These are phyloP conservation scores for Leptosphaerulina australis DNA, from an alignment of 2,329 filamentous ascomycete species.

Conservation along the genomic window DNA sequence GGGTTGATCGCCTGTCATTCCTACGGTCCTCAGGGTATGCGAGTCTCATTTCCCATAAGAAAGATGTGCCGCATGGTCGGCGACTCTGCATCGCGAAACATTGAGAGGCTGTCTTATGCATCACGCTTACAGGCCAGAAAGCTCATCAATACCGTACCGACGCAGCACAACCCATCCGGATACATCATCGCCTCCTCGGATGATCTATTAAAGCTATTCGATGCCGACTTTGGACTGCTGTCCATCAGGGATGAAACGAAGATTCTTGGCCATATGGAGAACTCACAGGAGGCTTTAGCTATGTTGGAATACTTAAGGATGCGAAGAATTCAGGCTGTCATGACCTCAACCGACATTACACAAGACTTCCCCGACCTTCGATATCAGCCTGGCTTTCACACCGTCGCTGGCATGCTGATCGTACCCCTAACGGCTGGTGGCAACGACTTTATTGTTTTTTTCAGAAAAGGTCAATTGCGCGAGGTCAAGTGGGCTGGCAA, in stretches of 20 bases:
- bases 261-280: constrained; percentile 74
- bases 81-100: constrained; percentile 84
- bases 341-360: constrained; percentile 76
- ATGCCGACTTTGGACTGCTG: constrained; percentile 83
- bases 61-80: constrained; percentile 91
- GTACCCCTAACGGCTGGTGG: constrained; percentile 80
- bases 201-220: constrained; percentile 80
- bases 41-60: constrained; percentile 88
- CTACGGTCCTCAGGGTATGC: constrained; percentile 78
- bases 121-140: constrained; percentile 84
- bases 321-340: constrained; percentile 73
- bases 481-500: constrained; percentile 88
- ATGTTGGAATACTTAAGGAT: constrained; percentile 85
- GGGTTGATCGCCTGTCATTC: constrained; percentile 85
- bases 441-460: constrained; percentile 87
- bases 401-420: constrained; percentile 78
- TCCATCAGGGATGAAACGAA: constrained; percentile 91
- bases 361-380: constrained; percentile 80
- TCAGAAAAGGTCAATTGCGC: constrained; percentile 75
- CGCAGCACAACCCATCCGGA: constrained; percentile 79
- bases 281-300: constrained; percentile 81
- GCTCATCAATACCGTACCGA: constrained; percentile 83
- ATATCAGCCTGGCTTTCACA: constrained; percentile 78
- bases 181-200: constrained; percentile 91
- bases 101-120: constrained; percentile 85